These are phyloP conservation scores for Aspergillus homomorphus DNA, from an alignment of 495 filamentous ascomycete genomes.

Conservation along the genomic window DNA sequence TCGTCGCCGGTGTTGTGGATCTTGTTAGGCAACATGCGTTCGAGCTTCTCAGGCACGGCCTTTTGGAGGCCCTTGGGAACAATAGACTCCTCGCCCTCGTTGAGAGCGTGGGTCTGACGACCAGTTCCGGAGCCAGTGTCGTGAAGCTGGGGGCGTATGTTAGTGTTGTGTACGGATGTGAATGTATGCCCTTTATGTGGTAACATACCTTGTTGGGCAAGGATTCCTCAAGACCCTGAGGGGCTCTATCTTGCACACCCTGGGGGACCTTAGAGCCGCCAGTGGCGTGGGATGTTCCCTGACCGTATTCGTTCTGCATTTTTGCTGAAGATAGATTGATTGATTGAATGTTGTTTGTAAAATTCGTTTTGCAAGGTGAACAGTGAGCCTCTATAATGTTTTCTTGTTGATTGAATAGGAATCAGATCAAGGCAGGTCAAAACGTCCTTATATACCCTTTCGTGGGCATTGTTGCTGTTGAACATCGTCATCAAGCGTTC, in stretches of 20 bases:
- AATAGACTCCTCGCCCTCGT: slow-evolving; percentile 9
- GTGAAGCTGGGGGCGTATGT: slow-evolving; percentile 3
- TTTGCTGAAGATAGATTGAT: background rate
- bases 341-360: background rate
- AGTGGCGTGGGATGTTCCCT: slow-evolving; percentile 9
- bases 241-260: slow-evolving; percentile 1
- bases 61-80: slow-evolving; percentile 12
- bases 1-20: slow-evolving; percentile 12
- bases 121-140: slow-evolving; percentile 9
- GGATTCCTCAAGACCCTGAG: slow-evolving; percentile 10
- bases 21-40: slow-evolving; percentile 12
- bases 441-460: too few relatives aligned
- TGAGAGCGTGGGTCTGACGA: slow-evolving; percentile 8
- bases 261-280: slow-evolving; percentile 10
- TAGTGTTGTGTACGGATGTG: background rate
- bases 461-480: background rate
- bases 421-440: too few relatives aligned
- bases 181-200: background rate
- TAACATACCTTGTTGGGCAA: slow-evolving; percentile 9
- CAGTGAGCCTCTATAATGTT: too few relatives aligned
- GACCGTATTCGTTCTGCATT: slow-evolving; percentile 8
- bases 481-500: slow-evolving; percentile 7
- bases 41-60: slow-evolving; percentile 6
- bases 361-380: too few relatives aligned
- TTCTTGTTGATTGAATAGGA: too few relatives aligned